Conservation (phyloP, 176 grass and related monocot species). For the Oryza punctata region DNA sequence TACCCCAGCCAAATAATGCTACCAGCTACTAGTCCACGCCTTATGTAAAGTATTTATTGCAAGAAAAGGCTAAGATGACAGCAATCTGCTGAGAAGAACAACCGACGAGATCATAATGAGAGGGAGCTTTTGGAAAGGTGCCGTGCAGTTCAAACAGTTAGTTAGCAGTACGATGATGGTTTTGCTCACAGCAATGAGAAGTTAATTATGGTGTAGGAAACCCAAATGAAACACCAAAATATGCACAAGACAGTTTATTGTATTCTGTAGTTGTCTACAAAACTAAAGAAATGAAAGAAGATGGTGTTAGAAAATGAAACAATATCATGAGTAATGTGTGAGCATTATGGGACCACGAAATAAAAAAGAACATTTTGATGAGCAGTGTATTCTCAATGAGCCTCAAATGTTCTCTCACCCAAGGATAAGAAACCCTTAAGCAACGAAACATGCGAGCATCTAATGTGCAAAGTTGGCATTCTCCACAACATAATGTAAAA, state of each 20-base stretch:
- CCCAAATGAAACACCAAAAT: background rate
- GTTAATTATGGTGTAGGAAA: background rate
- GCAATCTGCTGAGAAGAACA: background rate
- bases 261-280: background rate
- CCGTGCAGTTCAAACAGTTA: background rate
- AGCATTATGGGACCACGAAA: background rate
- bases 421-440: slow-evolving; percentile 1
- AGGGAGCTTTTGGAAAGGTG: background rate
- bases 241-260: background rate
- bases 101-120: slow-evolving; percentile 6
- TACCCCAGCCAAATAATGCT: background rate
- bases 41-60: slow-evolving; percentile 8
- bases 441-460: background rate
- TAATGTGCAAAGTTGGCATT: background rate
- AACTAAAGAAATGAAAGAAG: background rate
- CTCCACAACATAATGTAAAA: background rate
- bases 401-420: background rate
- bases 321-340: background rate
- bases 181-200: slow-evolving; percentile 1
- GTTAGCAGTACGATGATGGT: background rate
- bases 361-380: background rate
- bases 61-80: background rate
- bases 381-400: background rate
- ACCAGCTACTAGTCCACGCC: background rate
- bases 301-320: background rate